These are phyloP conservation scores for Peronosclerospora sorghi DNA, from an alignment of 352 stramenopile species.

Conservation along the genomic window DNA sequence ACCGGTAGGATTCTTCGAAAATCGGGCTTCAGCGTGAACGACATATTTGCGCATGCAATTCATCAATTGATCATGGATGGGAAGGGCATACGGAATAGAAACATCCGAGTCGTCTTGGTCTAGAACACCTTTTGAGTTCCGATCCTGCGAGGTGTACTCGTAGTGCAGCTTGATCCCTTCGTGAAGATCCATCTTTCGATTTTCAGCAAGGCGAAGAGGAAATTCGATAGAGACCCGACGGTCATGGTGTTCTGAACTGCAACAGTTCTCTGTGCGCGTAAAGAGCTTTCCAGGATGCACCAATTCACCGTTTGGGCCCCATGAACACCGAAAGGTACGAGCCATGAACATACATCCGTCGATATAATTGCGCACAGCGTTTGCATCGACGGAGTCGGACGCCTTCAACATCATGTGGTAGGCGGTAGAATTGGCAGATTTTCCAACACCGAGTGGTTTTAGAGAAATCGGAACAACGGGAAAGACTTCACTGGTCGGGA, in stretches of 20 bases:
- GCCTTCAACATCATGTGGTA: conserved; percentile 57
- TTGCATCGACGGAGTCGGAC: conserved; percentile 19
- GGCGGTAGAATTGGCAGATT: conserved; percentile 26
- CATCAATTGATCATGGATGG: conserved; percentile 36
- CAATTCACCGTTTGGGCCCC: conserved; percentile 63
- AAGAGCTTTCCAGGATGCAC: conserved; percentile 47
- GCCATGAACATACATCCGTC: conserved; percentile 67
- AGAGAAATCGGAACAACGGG: conserved; percentile 18
- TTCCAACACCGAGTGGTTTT: conserved; percentile 18
- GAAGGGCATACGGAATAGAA: conserved; percentile 34
- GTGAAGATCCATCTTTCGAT: conserved; percentile 29
- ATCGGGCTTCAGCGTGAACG: conserved; percentile 25
- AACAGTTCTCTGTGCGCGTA: conserved; percentile 13
- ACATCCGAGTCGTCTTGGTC: conserved; percentile 19
- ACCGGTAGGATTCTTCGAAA: conserved; percentile 3
- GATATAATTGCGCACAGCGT: conserved; percentile 36
- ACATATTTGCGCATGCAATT: conserved; percentile 55
- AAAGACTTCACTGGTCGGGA: conserved; percentile 27
- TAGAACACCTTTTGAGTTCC: conserved; percentile 13
- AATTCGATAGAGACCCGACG: conserved; percentile 40
- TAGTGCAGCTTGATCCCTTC: conserved; percentile 56
- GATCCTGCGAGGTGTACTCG: conserved; percentile 28
- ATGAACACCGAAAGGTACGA: conserved; percentile 73
- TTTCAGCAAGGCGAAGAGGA: conserved; percentile 26
- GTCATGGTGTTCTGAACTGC: conserved; percentile 9